Conservation (phyloP, 306 rosid species). For the Abrus precatorius region DNA sequence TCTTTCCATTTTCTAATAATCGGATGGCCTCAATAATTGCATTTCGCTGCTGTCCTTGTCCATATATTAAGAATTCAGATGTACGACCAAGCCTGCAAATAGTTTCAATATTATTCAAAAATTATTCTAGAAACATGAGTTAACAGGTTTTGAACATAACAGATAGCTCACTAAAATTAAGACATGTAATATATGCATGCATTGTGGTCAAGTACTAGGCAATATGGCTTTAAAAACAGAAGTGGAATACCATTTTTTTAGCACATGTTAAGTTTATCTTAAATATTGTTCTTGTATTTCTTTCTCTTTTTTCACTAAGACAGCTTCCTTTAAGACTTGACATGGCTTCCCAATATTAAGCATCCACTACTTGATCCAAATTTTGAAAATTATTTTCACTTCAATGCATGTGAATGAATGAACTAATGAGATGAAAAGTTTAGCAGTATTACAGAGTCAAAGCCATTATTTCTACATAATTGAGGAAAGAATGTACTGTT, state of each 20-base stretch:
- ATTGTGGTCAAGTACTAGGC: slow-evolving; percentile 18
- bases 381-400: not conserved
- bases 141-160: slow-evolving; percentile 4
- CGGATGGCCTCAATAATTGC: slow-evolving; percentile 90
- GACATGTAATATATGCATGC: slow-evolving; percentile 25
- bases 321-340: slow-evolving; percentile 10
- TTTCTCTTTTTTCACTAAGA: slow-evolving; percentile 30
- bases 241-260: slow-evolving; percentile 5
- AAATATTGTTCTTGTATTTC: not conserved
- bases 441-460: slow-evolving; percentile 20
- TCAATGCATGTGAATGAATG: not conserved
- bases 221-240: slow-evolving; percentile 32
- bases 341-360: slow-evolving; percentile 17
- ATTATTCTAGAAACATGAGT: slow-evolving; percentile 16
- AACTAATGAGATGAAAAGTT: not conserved
- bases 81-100: slow-evolving; percentile 83
- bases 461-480: slow-evolving; percentile 17
- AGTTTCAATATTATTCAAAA: slow-evolving; percentile 29
- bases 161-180: slow-evolving; percentile 18
- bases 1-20: slow-evolving; percentile 65
- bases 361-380: slow-evolving; percentile 9
- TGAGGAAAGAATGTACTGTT: slow-evolving; percentile 2
- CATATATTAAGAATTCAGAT: slow-evolving; percentile 87
- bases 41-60: slow-evolving; percentile 91
- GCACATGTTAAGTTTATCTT: slow-evolving; percentile 18